Base-by-base conservation (phyloP, 768 basidiomycete species). In the Mrakia blollopis region DNA sequence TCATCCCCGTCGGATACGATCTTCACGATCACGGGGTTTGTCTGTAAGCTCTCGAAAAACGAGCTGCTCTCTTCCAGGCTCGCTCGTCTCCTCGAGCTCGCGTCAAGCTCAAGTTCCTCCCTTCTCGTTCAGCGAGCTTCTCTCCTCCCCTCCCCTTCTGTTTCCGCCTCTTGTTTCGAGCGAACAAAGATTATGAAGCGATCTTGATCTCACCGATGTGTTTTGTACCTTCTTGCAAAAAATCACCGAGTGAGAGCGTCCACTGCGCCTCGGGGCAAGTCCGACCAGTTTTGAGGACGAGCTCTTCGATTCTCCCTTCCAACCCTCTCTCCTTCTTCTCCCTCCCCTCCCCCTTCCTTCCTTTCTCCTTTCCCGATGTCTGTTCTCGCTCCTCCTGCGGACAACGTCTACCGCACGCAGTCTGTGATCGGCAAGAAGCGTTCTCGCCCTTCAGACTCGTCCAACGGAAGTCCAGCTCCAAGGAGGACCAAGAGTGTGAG, bases 401-500 rank as follows among this genome's bases (percentile, higher is more conserved):
- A 74, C 28, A 39, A 44, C n/a, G 73, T 74, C 9, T 67, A 74
- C 28, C 62, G 73, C 28, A 68, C 73, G 7, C 62, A 68, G 60
- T 74, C 73, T 25, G 73, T 63, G 37, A 60, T 74, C 11, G 62
- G 62, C 60, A 57, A 74, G 73, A 74, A 74, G 37, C 73, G 73
- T 52, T 37, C 62, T 11, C 62, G 73, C 21, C 65, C 73, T 23
- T 67, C 73, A 16, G 63, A 74, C 35, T 67, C 73, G 23, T 28
- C 63, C 23, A 67, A 28, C 25, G 73, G 28, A 18, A 65, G 41
- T 44, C 73, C 73, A 41, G 63, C 65, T 44, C 73, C 73, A 25
- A 62, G 73, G n/a, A 39, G 73, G 60, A 52, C 73, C 2, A 74
- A 74, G 73, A 74, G 73, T 35, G 73, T 74, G 3, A 32, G 57